Base-by-base conservation (phyloP, 345 rosid genomes). In the Eucalyptus curtisii region DNA sequence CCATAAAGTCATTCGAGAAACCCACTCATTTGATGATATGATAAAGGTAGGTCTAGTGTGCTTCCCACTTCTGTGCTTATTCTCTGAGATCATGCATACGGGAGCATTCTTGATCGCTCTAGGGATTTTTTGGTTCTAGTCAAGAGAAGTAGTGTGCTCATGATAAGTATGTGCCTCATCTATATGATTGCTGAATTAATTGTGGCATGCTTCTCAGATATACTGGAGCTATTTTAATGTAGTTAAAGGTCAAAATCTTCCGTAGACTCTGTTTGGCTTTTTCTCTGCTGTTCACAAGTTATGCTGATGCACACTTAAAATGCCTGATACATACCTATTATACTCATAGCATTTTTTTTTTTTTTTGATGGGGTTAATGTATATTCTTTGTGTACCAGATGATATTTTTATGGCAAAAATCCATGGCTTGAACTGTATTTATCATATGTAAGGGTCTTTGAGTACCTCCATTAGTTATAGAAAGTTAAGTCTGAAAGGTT, bases 21-120 rank as follows among this genome's bases (percentile, higher is more conserved):
- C 99, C 86, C 95, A 89, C 31, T 96, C 99, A 80, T 93, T 96
- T 86, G 99, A 97, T 90, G 99, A 97, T 91, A 92, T 96, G 97
- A 97, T 97, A 90, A 97, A 96, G 98, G 99, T 92, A 92, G 80
- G 94, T 90, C 87, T 90, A 86, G 80, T 90, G 22, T 42, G 42
- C 87, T 81, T 64, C 55, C n/a, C 33, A 25, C 71, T 88, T 37
- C 86, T 59, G 84, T 31, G 55, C 49, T 55, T 87, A 27, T 45
- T 80, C 48, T 82, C 42, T 27, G 37, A 44, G 40, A 42, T 57
- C 68, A 86, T 40, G 80, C 59, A 88, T 49, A 82, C 52, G 11
- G 12, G 6, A 31, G 84, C 85, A 19, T 31, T 71, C 59, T 68
- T 87, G 42, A 47, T 87, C 33, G 3, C 30, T 52, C 61, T 50